Base-by-base conservation (phyloP, 208 protist genomes). In the Acanthamoeba rhysodes region DNA sequence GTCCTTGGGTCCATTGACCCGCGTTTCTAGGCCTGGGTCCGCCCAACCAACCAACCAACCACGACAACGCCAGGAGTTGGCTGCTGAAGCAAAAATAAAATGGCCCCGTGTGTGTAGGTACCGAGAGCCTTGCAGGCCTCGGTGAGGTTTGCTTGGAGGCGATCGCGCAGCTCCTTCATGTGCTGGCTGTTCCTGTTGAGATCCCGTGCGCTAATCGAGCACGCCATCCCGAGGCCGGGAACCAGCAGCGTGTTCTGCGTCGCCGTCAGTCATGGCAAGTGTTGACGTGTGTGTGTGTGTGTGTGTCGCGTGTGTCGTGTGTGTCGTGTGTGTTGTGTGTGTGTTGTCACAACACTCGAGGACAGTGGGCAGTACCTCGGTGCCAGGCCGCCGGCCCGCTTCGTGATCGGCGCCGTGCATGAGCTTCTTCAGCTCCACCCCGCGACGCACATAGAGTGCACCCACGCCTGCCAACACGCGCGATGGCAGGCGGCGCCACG, bases 321-420 rank as follows among this genome's bases (percentile, higher is more conserved):
- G n/a, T n/a, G n/a, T n/a, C n/a, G n/a, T n/a, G n/a, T n/a, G n/a
- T n/a, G n/a, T n/a, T 41, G 37, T 41, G 37, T 41, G 37, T 41
- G 37, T 41, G 37, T 1, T 41, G 37, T 41, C 37, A 41, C 37
- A 41, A 41, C 37, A 41, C 37, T 41, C 37, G 37, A 41, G 37
- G 37, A 41, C 37, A 41, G 37, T 4, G 37, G 37, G 37, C 37
- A 41, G 5, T 27, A 82, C 74, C 74, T 95, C 93, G 24, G 93
- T 95, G 37, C 93, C 93, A 9, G 93, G 37, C 10, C 93, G 45
- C 27, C 92, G 64, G 7, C 68, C 68, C 10, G 55, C 41, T 66
- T 95, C 93, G 41, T 95, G 93, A 32, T 8, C 37, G 32, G 48
- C 93, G 32, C 93, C 93, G 32, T 95, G 93, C 53, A 95, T 90